phyloP scores from a whole-genome alignment of 2,329 filamentous ascomycete genomes.

The Karstenula rhodostoma region DNA sequence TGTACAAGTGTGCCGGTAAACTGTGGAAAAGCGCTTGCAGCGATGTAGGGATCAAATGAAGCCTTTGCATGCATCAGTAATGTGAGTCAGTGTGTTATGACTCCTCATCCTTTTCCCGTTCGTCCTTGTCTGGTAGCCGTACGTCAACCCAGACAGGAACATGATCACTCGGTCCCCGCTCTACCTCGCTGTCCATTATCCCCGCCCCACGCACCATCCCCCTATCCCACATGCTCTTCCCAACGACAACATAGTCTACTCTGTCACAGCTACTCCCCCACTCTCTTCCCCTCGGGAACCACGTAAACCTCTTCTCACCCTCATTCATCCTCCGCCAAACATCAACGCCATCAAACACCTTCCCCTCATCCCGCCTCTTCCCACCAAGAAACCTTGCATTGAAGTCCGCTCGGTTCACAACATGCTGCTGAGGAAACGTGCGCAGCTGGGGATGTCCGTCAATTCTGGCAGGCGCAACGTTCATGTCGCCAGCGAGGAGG shows the following conservation, averaged over 20 bases:
- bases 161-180: slow-evolving; percentile 63
- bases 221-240: slow-evolving; percentile 50
- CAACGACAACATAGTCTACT: slow-evolving; percentile 62
- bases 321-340: slow-evolving; percentile 58
- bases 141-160: slow-evolving; percentile 58
- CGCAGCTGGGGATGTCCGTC: slow-evolving; percentile 60
- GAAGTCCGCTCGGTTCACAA: slow-evolving; percentile 61
- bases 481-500: slow-evolving; percentile 62
- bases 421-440: slow-evolving; percentile 57
- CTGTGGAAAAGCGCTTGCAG: no score
- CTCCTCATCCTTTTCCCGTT: background rate
- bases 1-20: background rate
- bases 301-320: slow-evolving; percentile 58
- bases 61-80: no score
- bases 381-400: slow-evolving; percentile 56
- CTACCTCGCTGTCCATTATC: slow-evolving; percentile 53
- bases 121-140: background rate
- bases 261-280: slow-evolving; percentile 63
- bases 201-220: slow-evolving; percentile 47
- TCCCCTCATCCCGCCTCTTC: slow-evolving; percentile 12
- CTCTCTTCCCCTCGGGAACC: slow-evolving; percentile 52
- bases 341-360: slow-evolving; percentile 51
- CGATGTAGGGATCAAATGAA: no score
- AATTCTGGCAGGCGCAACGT: slow-evolving; percentile 55
- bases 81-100: no score